These are phyloP conservation scores for Vitis hybrid DNA, from an alignment of 177 flowering plant species.

Conservation along the genomic window DNA sequence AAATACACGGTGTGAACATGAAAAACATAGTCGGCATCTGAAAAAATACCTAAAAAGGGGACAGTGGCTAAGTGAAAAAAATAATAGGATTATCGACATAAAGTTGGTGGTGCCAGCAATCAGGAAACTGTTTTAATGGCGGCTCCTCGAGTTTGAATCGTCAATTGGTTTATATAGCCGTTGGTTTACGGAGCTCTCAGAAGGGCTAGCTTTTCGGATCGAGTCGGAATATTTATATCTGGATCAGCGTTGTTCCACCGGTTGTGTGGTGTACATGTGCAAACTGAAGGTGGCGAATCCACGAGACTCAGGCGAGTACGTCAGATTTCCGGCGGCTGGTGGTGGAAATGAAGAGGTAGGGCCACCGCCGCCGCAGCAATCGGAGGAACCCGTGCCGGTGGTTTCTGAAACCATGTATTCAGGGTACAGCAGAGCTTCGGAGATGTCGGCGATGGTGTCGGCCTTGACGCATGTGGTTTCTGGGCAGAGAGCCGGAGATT, in stretches of 20 bases:
- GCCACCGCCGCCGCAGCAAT: background rate
- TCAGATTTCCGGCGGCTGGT: slow-evolving; percentile 10
- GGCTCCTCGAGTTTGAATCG: slow-evolving; percentile 11
- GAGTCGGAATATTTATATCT: background rate
- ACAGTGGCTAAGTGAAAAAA: too few relatives aligned
- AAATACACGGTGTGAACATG: too few relatives aligned
- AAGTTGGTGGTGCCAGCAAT: background rate
- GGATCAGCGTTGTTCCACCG: background rate
- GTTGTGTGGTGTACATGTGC: slow-evolving; percentile 22
- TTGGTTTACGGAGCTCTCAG: background rate
- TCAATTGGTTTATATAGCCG: slow-evolving; percentile 1
- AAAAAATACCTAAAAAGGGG: too few relatives aligned
- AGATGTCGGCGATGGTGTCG: slow-evolving; percentile 48
- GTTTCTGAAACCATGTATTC: slow-evolving; percentile 12
- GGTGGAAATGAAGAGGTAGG: background rate
- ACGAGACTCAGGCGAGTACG: slow-evolving; percentile 18
- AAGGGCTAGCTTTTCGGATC: too few relatives aligned
- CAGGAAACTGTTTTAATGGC: slow-evolving; percentile 10
- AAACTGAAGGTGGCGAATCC: slow-evolving; percentile 38
- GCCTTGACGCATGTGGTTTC: slow-evolving; percentile 49
- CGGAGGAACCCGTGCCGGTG: background rate
- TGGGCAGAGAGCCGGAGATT: slow-evolving; percentile 18
- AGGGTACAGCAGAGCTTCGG: slow-evolving; percentile 21
- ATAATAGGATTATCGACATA: too few relatives aligned
- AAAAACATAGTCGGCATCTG: too few relatives aligned